phyloP scores from a whole-genome alignment of 768 basidiomycete species.

The Naganishia vishniacii region DNA sequence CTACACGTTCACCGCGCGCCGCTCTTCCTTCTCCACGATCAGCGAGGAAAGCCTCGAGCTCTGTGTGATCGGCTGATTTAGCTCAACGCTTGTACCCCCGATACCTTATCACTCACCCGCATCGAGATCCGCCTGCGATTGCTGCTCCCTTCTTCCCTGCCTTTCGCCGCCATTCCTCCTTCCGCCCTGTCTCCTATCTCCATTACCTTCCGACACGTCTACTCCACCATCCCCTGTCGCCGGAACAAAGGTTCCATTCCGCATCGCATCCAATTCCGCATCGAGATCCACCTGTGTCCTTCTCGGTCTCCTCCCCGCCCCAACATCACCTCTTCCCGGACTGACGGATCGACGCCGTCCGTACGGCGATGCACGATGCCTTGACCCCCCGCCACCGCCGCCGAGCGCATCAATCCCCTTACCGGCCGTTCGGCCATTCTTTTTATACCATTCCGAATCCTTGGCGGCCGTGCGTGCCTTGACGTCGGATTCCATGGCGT shows the following conservation, averaged over 20 bases:
- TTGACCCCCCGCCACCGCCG: too few species aligned
- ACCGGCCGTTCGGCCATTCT: slow-evolving; percentile 41
- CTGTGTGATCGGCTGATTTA: not conserved
- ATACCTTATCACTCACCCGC: slow-evolving; percentile 12
- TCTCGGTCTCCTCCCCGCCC: slow-evolving; percentile 66
- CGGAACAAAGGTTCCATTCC: slow-evolving; percentile 4
- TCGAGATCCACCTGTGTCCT: slow-evolving; percentile 83
- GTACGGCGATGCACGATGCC: slow-evolving; percentile 13
- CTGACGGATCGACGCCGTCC: slow-evolving; percentile 23
- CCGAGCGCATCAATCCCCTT: slow-evolving; percentile 33
- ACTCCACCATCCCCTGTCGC: not conserved
- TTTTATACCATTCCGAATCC: slow-evolving; percentile 40
- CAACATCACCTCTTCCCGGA: slow-evolving; percentile 24
- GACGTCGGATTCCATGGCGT: slow-evolving; percentile 37
- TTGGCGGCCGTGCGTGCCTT: slow-evolving; percentile 36
- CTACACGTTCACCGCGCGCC: not conserved
- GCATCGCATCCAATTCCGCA: slow-evolving; percentile 63
- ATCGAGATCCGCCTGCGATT: slow-evolving; percentile 20
- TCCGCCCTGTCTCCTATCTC: not conserved
- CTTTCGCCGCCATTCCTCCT: not conserved
- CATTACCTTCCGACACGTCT: not conserved
- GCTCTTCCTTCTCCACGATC: slow-evolving; percentile 1
- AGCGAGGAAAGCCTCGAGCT: slow-evolving; percentile 12
- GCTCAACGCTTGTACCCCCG: not conserved
- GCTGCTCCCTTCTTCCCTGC: slow-evolving; percentile 1